Conservation (phyloP, 2,329 filamentous ascomycete species). For the Colletotrichum acutatum region DNA sequence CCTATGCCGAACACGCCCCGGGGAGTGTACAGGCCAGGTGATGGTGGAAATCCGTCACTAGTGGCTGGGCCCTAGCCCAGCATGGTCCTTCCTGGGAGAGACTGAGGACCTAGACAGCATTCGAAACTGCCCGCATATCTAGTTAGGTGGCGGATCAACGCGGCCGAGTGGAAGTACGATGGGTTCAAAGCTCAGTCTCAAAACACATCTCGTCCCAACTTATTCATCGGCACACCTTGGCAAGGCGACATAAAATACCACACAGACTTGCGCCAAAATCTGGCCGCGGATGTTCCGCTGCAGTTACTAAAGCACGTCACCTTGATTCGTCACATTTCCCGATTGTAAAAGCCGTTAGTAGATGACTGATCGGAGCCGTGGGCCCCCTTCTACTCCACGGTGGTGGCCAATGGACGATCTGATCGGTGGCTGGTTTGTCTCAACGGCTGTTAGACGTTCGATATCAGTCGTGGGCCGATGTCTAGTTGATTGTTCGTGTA, state of each 20-base stretch:
- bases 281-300: neutral
- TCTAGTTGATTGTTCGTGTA: too few species aligned
- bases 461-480: neutral
- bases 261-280: neutral
- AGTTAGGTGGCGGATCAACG: neutral
- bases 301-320: neutral
- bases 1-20: neutral
- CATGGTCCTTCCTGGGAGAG: neutral
- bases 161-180: neutral
- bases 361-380: neutral
- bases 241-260: neutral
- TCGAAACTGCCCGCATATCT: conserved; percentile 3
- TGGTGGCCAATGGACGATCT: neutral
- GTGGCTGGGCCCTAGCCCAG: neutral
- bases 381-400: neutral
- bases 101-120: neutral
- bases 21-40: neutral
- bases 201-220: neutral
- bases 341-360: neutral
- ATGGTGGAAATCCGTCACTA: neutral
- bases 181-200: neutral
- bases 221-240: neutral
- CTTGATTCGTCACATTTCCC: neutral
- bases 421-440: neutral
- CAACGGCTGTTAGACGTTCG: neutral